phyloP scores from a whole-genome alignment of 2,329 filamentous ascomycete genomes.

The Neophaeococcomyces mojaviensis region DNA sequence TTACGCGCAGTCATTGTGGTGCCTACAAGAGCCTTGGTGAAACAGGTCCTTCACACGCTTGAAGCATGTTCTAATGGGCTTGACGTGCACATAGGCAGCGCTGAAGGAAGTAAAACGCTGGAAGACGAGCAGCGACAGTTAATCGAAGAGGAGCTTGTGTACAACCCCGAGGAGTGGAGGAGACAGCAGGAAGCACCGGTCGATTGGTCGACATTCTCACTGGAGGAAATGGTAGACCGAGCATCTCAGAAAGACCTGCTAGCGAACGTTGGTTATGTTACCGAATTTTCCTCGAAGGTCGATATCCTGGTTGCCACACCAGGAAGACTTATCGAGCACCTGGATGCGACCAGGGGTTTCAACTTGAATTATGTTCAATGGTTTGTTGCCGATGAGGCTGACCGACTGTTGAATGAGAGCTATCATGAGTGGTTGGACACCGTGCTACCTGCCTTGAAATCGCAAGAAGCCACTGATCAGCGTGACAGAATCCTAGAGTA shows the following conservation, averaged over 20 bases:
- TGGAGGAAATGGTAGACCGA: constrained; percentile 39
- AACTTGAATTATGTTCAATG: constrained; percentile 70
- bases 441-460: constrained; percentile 63
- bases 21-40: constrained; percentile 82
- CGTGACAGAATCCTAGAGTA: constrained; percentile 73
- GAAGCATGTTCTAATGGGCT: constrained; percentile 66
- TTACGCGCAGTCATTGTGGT: constrained; percentile 78
- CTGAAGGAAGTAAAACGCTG: constrained; percentile 73
- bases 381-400: constrained; percentile 92
- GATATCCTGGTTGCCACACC: constrained; percentile 93
- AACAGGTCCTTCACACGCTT: constrained; percentile 72
- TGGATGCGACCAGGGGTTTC: constrained; percentile 80
- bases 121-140: constrained; percentile 55
- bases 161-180: constrained; percentile 57
- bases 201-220: constrained; percentile 41
- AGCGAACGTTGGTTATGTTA: constrained; percentile 55
- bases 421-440: constrained; percentile 84
- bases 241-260: constrained; percentile 31
- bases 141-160: constrained; percentile 58
- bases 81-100: constrained; percentile 69
- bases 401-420: constrained; percentile 80
- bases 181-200: constrained; percentile 31
- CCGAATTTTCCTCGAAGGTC: constrained; percentile 61
- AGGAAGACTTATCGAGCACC: constrained; percentile 86
- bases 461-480: constrained; percentile 84